These are phyloP conservation scores for Nemania sp. DNA, from an alignment of 2,329 filamentous ascomycete species.

Conservation along the genomic window DNA sequence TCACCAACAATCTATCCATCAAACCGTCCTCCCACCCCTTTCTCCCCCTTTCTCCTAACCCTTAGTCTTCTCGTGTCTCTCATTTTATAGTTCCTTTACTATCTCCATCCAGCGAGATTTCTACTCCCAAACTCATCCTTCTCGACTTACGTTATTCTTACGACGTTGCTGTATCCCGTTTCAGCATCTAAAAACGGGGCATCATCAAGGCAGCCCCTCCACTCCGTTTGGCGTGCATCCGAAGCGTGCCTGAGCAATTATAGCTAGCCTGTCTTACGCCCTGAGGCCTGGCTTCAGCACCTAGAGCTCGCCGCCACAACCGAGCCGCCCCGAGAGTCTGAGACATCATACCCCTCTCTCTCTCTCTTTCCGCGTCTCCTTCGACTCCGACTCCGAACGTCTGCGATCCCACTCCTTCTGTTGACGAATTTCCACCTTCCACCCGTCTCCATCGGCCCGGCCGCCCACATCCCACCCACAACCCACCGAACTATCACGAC, in stretches of 20 bases:
- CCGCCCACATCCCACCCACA: not conserved
- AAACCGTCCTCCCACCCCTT: not conserved
- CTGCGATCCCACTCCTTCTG: no score
- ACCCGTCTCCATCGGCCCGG: not conserved
- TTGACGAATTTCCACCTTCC: not conserved
- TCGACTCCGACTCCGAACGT: no score
- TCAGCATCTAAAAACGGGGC: not conserved
- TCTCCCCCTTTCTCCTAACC: not conserved
- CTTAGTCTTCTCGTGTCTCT: conserved; percentile 1
- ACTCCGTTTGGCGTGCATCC: not conserved
- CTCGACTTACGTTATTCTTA: no score
- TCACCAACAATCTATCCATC: conserved; percentile 1
- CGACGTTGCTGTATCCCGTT: not conserved
- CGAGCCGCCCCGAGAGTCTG: no score
- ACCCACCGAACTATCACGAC: not conserved
- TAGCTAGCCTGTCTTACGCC: conserved; percentile 1
- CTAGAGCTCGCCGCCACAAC: conserved; percentile 2
- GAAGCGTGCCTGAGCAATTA: not conserved
- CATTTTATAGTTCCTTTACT: conserved; percentile 5
- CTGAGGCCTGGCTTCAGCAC: conserved; percentile 8
- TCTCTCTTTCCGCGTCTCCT: no score
- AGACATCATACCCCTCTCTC: conserved; percentile 20
- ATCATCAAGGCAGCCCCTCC: not conserved
- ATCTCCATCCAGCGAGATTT: not conserved
- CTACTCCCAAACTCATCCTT: not conserved